Percentiles rank a stretch among this genome's conserved stretches.
phyloP scores from a whole-genome alignment of 495 filamentous ascomycete genomes.

The Bacidia gigantensis region DNA sequence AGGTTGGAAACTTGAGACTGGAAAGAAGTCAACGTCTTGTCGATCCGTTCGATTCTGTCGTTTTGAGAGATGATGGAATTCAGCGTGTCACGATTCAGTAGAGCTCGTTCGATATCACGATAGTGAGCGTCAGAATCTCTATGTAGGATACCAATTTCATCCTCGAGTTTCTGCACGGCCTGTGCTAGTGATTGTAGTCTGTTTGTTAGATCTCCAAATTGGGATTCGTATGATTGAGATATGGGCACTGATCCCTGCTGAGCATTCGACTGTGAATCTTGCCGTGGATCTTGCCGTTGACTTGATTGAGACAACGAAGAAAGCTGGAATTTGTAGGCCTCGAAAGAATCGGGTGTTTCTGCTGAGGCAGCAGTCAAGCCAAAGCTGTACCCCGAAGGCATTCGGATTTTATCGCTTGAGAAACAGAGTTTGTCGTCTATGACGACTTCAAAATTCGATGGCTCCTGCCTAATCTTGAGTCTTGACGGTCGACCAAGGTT shows the following conservation, averaged over 20 bases:
- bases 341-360: constrained; percentile 87
- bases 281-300: constrained; percentile 23
- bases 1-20: constrained; percentile 54
- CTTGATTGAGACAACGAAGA: constrained; percentile 15
- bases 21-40: constrained; percentile 52
- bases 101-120: constrained; percentile 36
- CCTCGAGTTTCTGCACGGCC: constrained; percentile 53
- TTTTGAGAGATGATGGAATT: constrained; percentile 30
- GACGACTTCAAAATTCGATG: constrained; percentile 55
- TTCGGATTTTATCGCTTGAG: constrained; percentile 58
- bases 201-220: constrained; percentile 72
- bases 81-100: constrained; percentile 35
- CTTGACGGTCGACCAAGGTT: constrained; percentile 76
- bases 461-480: constrained; percentile 55
- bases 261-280: constrained; percentile 24
- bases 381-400: constrained; percentile 73
- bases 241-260: constrained; percentile 27
- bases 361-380: constrained; percentile 79
- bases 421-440: constrained; percentile 79
- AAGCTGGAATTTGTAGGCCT: constrained; percentile 75
- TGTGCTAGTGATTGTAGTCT: constrained; percentile 65
- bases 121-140: constrained; percentile 40
- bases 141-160: constrained; percentile 38
- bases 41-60: constrained; percentile 42
- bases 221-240: constrained; percentile 37